Evolutionary conservation across 306 rosid species (phyloP), one percentile per base, ranked within the genome.

Genomic region (Cicer chorassanicum): DNA sequence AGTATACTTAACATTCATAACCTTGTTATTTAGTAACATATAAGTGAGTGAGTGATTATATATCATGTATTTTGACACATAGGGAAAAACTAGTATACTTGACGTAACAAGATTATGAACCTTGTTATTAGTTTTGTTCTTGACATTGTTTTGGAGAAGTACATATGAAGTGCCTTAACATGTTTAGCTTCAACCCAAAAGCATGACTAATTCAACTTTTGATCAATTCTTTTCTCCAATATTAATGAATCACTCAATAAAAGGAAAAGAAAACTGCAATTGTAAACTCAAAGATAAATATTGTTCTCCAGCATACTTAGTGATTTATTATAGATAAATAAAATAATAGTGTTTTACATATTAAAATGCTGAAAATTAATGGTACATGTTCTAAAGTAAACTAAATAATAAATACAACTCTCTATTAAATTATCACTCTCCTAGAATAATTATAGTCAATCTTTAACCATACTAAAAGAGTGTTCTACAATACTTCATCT

Each of bases 381-480:
- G 38, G 24, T 77, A 49, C 54, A 46, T 64, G 36, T 14, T 6
- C 2, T 18, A 72, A 65, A 36, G 29, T 46, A 3, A 57, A 36
- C 18, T 46, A 3, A 57, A 46, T 16, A 63, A 21, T 73, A 72
- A 13, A 39, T 19, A 56, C 40, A 79, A 9, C 73, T 68, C 68
- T 72, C 16, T 18, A 42, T 54, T 65, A 42, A 36, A 44, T 57
- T 18, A 44, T 62, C 14, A 44, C 42, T 54, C 39, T 41, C 50
- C 11, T 11, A 21, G 13, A 64, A 48, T 18, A 72, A 82, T 8
- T 14, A 12, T 21, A 38, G 5, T n/a, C 45, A 45, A 61, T 51
- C 40, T 73, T 68, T 19, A 41, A 49, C 67, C 73, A 70, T 7
- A 67, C 73, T 46, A 41, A 71, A 24, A 66, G 21, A 24, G 39